These are phyloP conservation scores for Suhomyces atakaporum DNA, from an alignment of 1,139 yeast genomes.

Conservation along the genomic window DNA sequence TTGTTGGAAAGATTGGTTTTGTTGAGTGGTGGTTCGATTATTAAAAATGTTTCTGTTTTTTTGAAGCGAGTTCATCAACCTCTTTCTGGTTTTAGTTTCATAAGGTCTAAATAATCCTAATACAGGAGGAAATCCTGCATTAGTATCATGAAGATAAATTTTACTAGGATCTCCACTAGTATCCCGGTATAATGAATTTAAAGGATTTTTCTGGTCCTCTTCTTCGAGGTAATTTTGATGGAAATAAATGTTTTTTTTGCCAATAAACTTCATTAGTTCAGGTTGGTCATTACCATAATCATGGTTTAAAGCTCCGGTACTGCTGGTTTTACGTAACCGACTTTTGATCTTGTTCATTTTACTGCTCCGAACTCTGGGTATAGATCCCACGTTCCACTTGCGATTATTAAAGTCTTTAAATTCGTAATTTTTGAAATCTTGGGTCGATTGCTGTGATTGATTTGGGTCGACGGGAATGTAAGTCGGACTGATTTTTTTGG, in stretches of 20 bases:
- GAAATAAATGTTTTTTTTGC: constrained; percentile 24
- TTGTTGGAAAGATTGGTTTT: too few species aligned
- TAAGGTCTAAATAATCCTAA: constrained; percentile 56
- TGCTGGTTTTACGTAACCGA: constrained; percentile 10
- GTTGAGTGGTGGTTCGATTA: constrained; percentile 4
- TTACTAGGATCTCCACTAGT: constrained; percentile 26
- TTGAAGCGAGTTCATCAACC: constrained; percentile 28
- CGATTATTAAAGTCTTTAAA: constrained; percentile 29
- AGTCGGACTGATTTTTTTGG: constrained; percentile 26
- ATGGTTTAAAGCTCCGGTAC: constrained; percentile 8
- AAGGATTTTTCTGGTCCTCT: constrained; percentile 17
- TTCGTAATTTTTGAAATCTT: constrained; percentile 31
- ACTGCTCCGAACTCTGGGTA: constrained; percentile 36
- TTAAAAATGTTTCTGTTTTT: constrained; percentile 3
- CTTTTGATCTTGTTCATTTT: constrained; percentile 16
- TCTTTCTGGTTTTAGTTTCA: constrained; percentile 46
- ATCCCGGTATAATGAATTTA: constrained; percentile 25
- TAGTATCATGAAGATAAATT: constrained; percentile 33
- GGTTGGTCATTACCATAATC: constrained; percentile 5
- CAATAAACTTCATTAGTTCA: constrained; percentile 18
- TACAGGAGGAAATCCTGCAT: constrained; percentile 39
- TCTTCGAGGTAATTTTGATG: constrained; percentile 23
- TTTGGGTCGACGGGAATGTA: constrained; percentile 23
- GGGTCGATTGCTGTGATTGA: constrained; percentile 3
- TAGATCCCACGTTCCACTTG: constrained; percentile 49